phyloP scores from a whole-genome alignment of 2,329 filamentous ascomycete species.

The Bipolaris cookei region DNA sequence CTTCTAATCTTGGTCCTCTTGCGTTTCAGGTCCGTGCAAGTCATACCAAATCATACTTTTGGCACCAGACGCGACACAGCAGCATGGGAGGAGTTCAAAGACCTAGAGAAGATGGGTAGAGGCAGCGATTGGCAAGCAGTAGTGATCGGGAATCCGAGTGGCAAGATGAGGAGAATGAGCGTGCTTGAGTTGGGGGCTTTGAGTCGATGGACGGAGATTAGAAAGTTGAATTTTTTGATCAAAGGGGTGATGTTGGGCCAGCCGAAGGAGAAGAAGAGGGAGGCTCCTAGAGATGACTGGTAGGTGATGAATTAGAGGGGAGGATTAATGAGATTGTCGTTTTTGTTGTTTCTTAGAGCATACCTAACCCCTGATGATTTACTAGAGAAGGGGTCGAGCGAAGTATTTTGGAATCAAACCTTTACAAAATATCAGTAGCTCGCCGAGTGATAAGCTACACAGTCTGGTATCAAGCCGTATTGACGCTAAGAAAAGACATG shows the following conservation, averaged over 20 bases:
- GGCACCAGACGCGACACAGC: constrained; percentile 45
- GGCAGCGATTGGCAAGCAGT: constrained; percentile 69
- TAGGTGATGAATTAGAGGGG: constrained; percentile 2
- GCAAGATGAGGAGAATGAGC: constrained; percentile 72
- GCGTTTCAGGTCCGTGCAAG: constrained; percentile 70
- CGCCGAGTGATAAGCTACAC: too few species aligned
- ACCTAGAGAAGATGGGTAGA: constrained; percentile 51
- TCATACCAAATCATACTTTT: constrained; percentile 67
- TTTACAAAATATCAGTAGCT: too few species aligned
- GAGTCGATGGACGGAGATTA: constrained; percentile 76
- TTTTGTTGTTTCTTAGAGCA: background rate
- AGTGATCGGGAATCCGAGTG: constrained; percentile 73
- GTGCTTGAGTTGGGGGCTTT: constrained; percentile 71
- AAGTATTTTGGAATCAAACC: too few species aligned
- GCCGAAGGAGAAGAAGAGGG: constrained; percentile 19
- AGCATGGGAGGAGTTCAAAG: constrained; percentile 43
- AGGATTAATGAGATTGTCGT: background rate
- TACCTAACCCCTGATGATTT: background rate
- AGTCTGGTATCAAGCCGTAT: too few species aligned
- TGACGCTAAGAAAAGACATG: too few species aligned
- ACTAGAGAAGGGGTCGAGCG: too few species aligned
- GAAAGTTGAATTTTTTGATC: constrained; percentile 54
- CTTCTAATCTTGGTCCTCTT: constrained; percentile 67
- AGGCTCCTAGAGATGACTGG: constrained; percentile 7
- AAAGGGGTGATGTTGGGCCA: constrained; percentile 27